Evolutionary conservation across 306 rosid species (phyloP), one percentile per base, ranked within the genome.

Genomic region (Vigna hirtella): DNA sequence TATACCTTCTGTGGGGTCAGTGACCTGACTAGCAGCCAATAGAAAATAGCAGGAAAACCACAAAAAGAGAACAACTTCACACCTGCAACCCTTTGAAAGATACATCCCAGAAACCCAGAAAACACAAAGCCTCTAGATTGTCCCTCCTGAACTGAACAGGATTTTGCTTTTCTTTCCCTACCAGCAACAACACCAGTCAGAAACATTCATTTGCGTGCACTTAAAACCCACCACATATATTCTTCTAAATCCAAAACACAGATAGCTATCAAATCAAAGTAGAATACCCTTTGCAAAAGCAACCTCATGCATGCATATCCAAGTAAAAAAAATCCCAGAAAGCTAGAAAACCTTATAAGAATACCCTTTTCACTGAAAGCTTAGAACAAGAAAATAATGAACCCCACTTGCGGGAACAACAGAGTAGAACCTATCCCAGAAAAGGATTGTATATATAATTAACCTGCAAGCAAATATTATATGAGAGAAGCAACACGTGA

Each of bases 1-100:
- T 20, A 52, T 59, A 90, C 98, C 98, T 92, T 94, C 98, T 8
- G 17, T 61, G 4, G 91, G 95, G 17, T 85, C 12, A 20, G 95
- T 89, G 56, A 22, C 28, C 82, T 87, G 84, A 47, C 83, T 89
- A 61, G 69, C 77, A 50, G 61, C 79, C 22, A 70, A 70, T 45
- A 73, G 82, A 13, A 83, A 79, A 77, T 81, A 87, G 79, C 85
- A 94, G 30, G 75, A 84, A 67, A 90, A 83, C 85, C 76, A 83
- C 66, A 84, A 26, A 30, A 78, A 66, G 64, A 90, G 66, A 82
- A 89, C 26, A 73, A 72, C 61, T 70, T 45, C 83, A 82, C 47
- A 85, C 45, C 66, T 58, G 83, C 87, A 87, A 64, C 76, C 61
- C 79, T 73, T 91, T 75, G 85, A 61, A 50, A 26, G 88, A 87